Percentiles rank a stretch among this genome's conserved stretches.
Evolutionary conservation across 2,329 filamentous ascomycete genomes (phyloP).

Genomic region (Fusarium mexicanum): DNA sequence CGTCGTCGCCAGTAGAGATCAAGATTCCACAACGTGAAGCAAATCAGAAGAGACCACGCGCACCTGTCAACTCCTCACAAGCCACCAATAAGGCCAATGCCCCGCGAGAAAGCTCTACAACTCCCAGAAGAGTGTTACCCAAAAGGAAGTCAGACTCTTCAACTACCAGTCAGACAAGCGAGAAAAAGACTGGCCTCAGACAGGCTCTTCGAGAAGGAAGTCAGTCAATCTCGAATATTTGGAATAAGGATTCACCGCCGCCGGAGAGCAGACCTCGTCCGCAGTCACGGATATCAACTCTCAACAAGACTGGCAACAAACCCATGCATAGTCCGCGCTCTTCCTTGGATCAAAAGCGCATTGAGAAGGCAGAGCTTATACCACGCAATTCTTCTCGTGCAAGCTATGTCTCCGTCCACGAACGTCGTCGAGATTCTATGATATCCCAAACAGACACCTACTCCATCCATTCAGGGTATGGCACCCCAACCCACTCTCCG

Average conservation of each 20-base stretch:
- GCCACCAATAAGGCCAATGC: conserved; percentile 46
- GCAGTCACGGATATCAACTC: conserved; percentile 37
- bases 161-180: conserved; percentile 36
- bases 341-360: conserved; percentile 5
- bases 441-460: conserved; percentile 66
- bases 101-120: conserved; percentile 17
- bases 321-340: neutral
- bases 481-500: conserved; percentile 57
- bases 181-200: conserved; percentile 60
- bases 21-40: conserved; percentile 31
- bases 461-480: conserved; percentile 59
- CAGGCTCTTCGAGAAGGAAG: conserved; percentile 62
- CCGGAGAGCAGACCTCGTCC: conserved; percentile 40
- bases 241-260: conserved; percentile 57
- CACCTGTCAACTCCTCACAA: conserved; percentile 15
- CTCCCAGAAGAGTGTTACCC: conserved; percentile 20
- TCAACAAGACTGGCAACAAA: conserved; percentile 26
- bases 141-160: conserved; percentile 39
- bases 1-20: conserved; percentile 13
- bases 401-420: conserved; percentile 62
- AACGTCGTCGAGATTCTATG: conserved; percentile 62
- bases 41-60: conserved; percentile 39
- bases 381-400: conserved; percentile 56
- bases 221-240: conserved; percentile 58
- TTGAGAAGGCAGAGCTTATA: conserved; percentile 43